Percentiles rank a stretch among this genome's conserved stretches.
Conservation (phyloP, 768 basidiomycete species). For the Pilatotrama ljubarskyi region DNA sequence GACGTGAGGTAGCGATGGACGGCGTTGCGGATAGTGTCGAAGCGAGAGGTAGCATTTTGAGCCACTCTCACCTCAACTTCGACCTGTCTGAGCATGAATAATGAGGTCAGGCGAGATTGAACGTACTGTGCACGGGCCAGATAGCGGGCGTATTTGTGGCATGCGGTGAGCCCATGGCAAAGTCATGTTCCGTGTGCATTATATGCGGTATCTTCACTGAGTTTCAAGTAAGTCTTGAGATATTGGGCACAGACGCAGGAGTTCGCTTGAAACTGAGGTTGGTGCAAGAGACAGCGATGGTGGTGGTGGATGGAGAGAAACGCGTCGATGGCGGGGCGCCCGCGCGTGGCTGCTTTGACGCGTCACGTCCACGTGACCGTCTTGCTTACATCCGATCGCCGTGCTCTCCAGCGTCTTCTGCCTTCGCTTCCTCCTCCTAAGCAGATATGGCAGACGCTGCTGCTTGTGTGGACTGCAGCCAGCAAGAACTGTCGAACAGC, state of each 20-base stretch:
- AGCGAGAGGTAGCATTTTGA: constrained; percentile 64
- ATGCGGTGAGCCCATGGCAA: constrained; percentile 27
- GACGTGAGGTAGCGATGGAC: constrained; percentile 56
- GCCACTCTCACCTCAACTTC: constrained; percentile 80
- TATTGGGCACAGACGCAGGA: too few species aligned
- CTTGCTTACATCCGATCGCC: constrained; percentile 2
- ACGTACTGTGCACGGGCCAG: constrained; percentile 71
- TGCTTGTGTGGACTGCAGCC: constrained; percentile 25
- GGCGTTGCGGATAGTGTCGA: constrained; percentile 69
- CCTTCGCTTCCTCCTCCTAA: background rate
- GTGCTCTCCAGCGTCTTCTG: background rate
- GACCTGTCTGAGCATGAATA: constrained; percentile 28
- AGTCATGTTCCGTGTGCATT: constrained; percentile 27
- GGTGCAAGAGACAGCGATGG: constrained; percentile 12
- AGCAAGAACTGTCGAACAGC: background rate
- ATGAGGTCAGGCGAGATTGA: background rate
- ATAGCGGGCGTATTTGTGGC: constrained; percentile 23
- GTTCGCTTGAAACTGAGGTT: too few species aligned
- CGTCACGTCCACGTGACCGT: constrained; percentile 21
- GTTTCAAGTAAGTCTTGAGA: too few species aligned
- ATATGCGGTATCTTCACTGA: too few species aligned
- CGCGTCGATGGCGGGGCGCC: constrained; percentile 43
- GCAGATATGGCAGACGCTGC: constrained; percentile 31
- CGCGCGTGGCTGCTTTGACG: constrained; percentile 15
- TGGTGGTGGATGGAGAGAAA: constrained; percentile 39